Percentiles rank a stretch among this genome's conserved stretches.
Evolutionary conservation across 805 yeast species (phyloP).

Genomic region (Ogataea trehaloabstinens): DNA sequence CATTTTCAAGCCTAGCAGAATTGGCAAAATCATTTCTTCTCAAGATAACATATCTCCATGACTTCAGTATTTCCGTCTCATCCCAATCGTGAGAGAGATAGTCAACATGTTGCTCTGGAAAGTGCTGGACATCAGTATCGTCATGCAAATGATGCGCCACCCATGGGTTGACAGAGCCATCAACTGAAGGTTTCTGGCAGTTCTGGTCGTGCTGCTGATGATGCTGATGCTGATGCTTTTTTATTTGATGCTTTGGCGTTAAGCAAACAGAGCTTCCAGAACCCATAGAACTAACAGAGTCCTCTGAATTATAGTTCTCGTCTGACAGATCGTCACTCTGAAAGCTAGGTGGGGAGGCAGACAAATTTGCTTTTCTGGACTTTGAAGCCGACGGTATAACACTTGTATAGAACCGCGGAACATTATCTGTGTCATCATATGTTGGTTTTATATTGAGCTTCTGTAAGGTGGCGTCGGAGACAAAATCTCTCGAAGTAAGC

Average conservation of each 20-base stretch:
- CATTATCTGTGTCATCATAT: conserved; percentile 17
- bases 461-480: conserved; percentile 91
- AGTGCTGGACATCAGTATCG: conserved; percentile 74
- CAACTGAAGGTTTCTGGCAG: conserved; percentile 5
- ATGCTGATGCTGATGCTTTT: conserved; percentile 18
- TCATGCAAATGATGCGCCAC: conserved; percentile 59
- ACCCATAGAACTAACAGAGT: conserved; percentile 26
- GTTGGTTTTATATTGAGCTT: conserved; percentile 48
- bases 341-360: conserved; percentile 25
- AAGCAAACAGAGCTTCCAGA: conserved; percentile 23
- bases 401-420: conserved; percentile 27
- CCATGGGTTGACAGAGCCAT: conserved; percentile 8
- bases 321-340: conserved; percentile 27
- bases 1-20: conserved; percentile 77
- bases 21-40: conserved; percentile 81
- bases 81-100: conserved; percentile 96
- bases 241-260: conserved; percentile 32
- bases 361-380: conserved; percentile 7
- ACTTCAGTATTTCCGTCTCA: conserved; percentile 85
- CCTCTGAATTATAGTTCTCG: conserved; percentile 27
- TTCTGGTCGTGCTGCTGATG: neutral
- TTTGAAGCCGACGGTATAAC: conserved; percentile 23
- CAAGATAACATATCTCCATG: conserved; percentile 90
- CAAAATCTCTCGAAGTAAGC: conserved; percentile 89
- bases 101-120: conserved; percentile 90